Evolutionary conservation across 306 rosid species (phyloP), one percentile per base, ranked within the genome.

Genomic region (Clitoria ternatea): DNA sequence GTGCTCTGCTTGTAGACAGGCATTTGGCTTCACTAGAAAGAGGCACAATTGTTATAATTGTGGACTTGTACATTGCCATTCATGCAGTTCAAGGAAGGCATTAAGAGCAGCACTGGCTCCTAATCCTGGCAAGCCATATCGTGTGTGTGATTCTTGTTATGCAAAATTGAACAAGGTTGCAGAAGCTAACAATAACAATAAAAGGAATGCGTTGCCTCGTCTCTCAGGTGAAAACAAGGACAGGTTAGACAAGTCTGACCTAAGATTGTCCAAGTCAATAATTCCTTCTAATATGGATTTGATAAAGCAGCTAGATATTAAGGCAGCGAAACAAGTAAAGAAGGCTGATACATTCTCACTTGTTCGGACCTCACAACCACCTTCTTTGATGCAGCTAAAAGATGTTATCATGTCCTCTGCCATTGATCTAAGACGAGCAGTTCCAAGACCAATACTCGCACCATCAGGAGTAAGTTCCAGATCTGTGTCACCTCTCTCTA

Each of bases 51-150:
- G 99, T 77, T 95, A 95, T 81, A 91, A 95, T 59, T 95, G 99
- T 80, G 99, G 99, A 75, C 97, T 95, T 67, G 99, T 91, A 57
- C 99, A 95, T 64, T 95, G 99, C 89, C 99, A 95, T 85, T 84
- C 99, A 6, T 95, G 99, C 70, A 95, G 96, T 83, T 91, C 99
- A 49, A 87, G 84, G 71, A 95, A 95, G 82, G 96, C 92, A 69
- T 79, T 86, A 66, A 88, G 97, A 74, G 99, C 97, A 15, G 96
- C 97, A 22, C 79, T 84, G 56, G 86, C 99, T 52, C 99, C 99
- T 43, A 86, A 87, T 72, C 96, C 97, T 4, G 84, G 84, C 39
- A 95, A 95, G 85, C 87, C 88, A 12, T 86, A 87, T 75, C 96
- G 99, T 42, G 99, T 95, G 14, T 95, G 99, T 71, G 99, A 95